Base-by-base conservation (phyloP, 2,329 filamentous ascomycete genomes). In the Aschersonia sp. region DNA sequence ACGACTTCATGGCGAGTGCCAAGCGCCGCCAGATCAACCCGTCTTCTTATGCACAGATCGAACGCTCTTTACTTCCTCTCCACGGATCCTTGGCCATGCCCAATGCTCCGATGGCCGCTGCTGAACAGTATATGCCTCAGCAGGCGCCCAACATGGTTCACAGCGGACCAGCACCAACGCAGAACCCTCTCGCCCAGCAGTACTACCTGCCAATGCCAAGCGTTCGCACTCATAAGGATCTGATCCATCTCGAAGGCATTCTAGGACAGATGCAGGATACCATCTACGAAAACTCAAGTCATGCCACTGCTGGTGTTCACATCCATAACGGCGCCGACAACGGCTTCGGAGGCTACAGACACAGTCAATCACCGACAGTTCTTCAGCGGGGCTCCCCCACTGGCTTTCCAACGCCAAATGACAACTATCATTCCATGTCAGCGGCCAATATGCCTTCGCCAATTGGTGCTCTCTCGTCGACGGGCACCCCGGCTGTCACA, bases 261-360 rank as follows among this genome's bases (percentile, higher is more conserved):
- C 78, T 98, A 48, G 89, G 95, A 67, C 88, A 96, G 67, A 91
- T 97, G 74, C 89, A 96, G 67, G 82, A 84, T 54, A 96, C 91
- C 44, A 88, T 97, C 45, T 97, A 97, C 62, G 92, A 97, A 68
- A 94, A 84, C 63, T 82, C 89, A 48, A 86, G 82, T 57, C 83
- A 89, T 46, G 83, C 88, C 32, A 86, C 87, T 2, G 83, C 84
- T 43, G 85, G 86, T 50, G 78, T 94, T 50, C 84, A 85, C 56
- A 80, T 89, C 52, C 80, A 85, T 46, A 77, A 82, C 45, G 82
- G 81, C 45, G 82, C 80, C 51, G 83, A 88, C 60, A 82, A 84
- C 58, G 61, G 72, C 38, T 69, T 76, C 48, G 73, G 73, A 52
- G 74, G 73, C 54, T 72, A 77, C 65, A 77, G 79, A 53, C 69